Percentiles rank a stretch among this genome's conserved stretches.
These are phyloP conservation scores for Fraxinus anomala DNA, from an alignment of 257 asterid species.

Conservation along the genomic window DNA sequence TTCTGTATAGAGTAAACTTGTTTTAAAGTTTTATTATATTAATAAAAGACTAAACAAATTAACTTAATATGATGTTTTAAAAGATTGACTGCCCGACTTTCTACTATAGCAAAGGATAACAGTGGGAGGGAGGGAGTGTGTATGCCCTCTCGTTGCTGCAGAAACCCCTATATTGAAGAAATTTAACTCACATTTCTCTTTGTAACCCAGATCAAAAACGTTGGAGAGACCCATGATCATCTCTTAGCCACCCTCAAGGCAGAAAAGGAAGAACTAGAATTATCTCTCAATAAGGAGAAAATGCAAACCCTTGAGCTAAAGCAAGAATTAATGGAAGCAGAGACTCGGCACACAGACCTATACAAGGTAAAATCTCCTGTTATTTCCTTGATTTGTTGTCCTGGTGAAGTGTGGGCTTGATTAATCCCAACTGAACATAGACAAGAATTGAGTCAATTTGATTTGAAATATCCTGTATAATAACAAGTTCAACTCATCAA, in stretches of 20 bases:
- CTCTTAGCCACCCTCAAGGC: conserved; percentile 60
- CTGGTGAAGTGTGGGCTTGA: conserved; percentile 4
- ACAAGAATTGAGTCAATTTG: conserved; percentile 6
- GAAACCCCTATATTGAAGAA: conserved; percentile 17
- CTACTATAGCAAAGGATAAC: background rate
- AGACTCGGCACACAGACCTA: conserved; percentile 68
- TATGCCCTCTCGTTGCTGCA: conserved; percentile 14
- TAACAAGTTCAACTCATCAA: background rate
- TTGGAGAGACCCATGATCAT: conserved; percentile 58
- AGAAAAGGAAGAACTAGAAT: conserved; percentile 74
- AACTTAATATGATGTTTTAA: background rate
- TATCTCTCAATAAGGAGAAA: conserved; percentile 74
- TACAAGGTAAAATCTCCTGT: conserved; percentile 64
- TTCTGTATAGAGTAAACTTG: background rate
- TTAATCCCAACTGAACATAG: conserved; percentile 9
- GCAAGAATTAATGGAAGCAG: conserved; percentile 71
- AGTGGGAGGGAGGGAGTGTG: background rate
- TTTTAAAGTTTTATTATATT: background rate
- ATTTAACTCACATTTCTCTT: conserved; percentile 19
- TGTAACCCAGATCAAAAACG: conserved; percentile 53
- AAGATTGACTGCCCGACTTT: background rate
- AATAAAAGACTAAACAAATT: background rate
- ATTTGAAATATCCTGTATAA: background rate
- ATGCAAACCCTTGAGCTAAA: conserved; percentile 60
- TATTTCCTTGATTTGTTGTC: conserved; percentile 19